Evolutionary conservation across 169 alveolate genomes (phyloP), one percentile per base, ranked within the genome.

Genomic region (Theileria luwenshuni): DNA sequence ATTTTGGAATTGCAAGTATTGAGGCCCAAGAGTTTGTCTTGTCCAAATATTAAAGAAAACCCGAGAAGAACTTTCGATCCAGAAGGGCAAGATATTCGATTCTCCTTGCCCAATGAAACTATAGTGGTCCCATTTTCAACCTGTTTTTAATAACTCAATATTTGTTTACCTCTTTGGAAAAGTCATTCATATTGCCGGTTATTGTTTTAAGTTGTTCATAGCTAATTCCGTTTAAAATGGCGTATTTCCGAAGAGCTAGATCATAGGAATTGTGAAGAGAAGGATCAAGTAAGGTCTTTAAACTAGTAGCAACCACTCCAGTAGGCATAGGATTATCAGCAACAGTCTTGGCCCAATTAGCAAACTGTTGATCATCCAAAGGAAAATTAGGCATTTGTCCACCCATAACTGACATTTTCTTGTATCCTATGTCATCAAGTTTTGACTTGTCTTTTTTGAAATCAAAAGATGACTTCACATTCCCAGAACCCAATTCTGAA

Each of bases 301-400:
- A 13, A 27, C 83, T 64, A 3, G 70, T 69, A 12, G 81, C 84
- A 10, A 63, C 52, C n/a, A 81, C 56, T 17, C 85, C 84, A 0
- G 74, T 69, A 13, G 89, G 89, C 89, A 81, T 74, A 28, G 89
- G 89, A 23, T 74, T 81, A 21, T 65, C 69, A 19, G 84, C 79
- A 33, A 81, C 79, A n/a, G 85, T 47, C 19, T 65, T 69, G 17
- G 74, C 85, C 89, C 89, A 81, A 13, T n/a, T 59, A 0, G 84
- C 79, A 48, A 64, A 81, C 35, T 72, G 85, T 23, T 51, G 58
- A 33, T 72, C 81, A 21, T 67, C 74, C 12, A 81, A 35, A 25
- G 89, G 89, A 32, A 76, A 42, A 30, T 74, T 74, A 6, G 89
- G 89, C 89, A 81, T 81, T 15, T 73, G 43, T 21, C 89, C 89